A percentile compares a stretch with the other conserved stretches of the same genome.
Conservation (phyloP, 225 moss, liverwort and hornwort genomes). For the Neckera pumila region DNA sequence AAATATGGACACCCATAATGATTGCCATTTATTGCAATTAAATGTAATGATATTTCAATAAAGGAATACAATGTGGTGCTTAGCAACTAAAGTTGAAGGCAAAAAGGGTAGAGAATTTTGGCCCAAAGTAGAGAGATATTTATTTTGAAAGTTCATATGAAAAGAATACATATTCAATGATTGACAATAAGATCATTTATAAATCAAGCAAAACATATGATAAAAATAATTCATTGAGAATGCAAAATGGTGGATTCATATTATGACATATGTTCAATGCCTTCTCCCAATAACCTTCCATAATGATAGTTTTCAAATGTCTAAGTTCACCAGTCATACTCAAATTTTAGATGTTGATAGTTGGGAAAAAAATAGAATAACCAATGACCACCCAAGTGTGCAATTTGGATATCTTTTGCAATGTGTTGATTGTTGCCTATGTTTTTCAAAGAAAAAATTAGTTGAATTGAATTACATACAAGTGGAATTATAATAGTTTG, state of each 20-base stretch:
- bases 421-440: no score
- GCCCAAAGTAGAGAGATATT: no score
- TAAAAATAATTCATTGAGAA: neutral
- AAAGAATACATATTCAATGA: neutral
- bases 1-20: fast-evolving
- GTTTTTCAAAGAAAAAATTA: no score
- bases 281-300: neutral
- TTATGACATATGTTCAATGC: no score
- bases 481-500: no score
- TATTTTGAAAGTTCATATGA: neutral
- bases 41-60: neutral
- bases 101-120: neutral
- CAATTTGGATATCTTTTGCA: no score
- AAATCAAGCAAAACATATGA: fast-evolving
- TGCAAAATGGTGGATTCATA: neutral
- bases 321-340: neutral
- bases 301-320: neutral
- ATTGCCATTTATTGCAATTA: neutral
- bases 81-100: neutral
- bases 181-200: neutral
- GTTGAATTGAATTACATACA: no score
- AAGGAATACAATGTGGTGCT: neutral
- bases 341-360: neutral
- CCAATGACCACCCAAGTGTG: no score
- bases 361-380: no score